A percentile compares a stretch with the other conserved stretches of the same genome.
Conservation (phyloP, 228 moss, liverwort and hornwort genomes). For the Sphagnum fallax region DNA sequence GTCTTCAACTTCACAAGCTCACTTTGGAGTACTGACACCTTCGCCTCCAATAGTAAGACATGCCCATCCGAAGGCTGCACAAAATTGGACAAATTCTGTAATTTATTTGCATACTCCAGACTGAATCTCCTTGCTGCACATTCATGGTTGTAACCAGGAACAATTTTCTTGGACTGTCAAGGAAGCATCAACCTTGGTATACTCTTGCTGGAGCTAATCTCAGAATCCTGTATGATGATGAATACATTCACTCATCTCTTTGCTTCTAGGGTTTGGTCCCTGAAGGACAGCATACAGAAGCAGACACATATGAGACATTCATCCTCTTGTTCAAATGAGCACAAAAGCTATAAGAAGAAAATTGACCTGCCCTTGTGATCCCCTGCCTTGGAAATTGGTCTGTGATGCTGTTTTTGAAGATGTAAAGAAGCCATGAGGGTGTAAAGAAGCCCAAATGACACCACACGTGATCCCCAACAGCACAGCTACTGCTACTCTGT, state of each 20-base stretch:
- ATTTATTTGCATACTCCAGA: not conserved
- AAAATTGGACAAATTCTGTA: not conserved
- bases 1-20: constrained; percentile 41
- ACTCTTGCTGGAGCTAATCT: not conserved
- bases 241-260: not conserved
- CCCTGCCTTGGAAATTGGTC: constrained; percentile 1
- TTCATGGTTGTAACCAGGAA: not conserved
- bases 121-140: not conserved
- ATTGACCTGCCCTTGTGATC: too few relatives aligned
- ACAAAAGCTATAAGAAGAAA: too few relatives aligned
- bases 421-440: constrained; percentile 43
- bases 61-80: constrained; percentile 25
- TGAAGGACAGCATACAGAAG: too few relatives aligned
- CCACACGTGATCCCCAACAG: constrained; percentile 50
- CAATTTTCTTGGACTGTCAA: not conserved
- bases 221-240: too few relatives aligned
- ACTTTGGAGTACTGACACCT: constrained; percentile 50
- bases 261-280: too few relatives aligned
- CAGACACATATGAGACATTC: too few relatives aligned
- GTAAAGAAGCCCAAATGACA: constrained; percentile 52
- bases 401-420: constrained; percentile 9
- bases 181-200: not conserved
- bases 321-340: too few relatives aligned
- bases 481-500: constrained; percentile 50
- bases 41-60: constrained; percentile 33